phyloP scores from a whole-genome alignment of 495 filamentous ascomycete genomes.

The Tuber melanosporum region DNA sequence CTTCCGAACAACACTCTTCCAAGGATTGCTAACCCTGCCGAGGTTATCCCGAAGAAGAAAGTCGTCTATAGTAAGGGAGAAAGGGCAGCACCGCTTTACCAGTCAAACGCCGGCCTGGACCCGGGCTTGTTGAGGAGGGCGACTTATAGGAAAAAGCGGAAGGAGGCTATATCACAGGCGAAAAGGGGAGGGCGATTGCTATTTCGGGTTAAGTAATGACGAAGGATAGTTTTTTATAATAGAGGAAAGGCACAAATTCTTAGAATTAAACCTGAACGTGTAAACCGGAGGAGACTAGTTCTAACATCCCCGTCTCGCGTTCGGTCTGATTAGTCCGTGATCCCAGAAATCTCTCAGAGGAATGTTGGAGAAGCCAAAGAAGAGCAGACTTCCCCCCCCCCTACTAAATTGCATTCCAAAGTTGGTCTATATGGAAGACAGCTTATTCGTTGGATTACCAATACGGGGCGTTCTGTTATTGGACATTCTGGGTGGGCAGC shows the following conservation, averaged over 20 bases:
- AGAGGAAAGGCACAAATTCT: background rate
- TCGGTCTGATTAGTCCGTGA: background rate
- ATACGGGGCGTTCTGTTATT: background rate
- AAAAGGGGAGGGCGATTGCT: background rate
- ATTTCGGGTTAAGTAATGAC: background rate
- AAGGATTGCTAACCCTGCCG: background rate
- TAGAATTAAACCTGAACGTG: too few relatives aligned
- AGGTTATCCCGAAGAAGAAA: background rate
- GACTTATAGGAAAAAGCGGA: background rate
- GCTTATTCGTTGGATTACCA: background rate
- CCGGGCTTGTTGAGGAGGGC: background rate
- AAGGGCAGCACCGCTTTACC: background rate
- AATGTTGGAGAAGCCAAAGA: background rate
- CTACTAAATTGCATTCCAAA: too few relatives aligned
- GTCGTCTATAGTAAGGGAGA: background rate
- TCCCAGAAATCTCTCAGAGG: background rate
- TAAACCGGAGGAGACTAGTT: background rate
- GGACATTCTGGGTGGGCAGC: background rate
- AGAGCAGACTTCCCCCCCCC: background rate
- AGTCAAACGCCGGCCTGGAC: background rate
- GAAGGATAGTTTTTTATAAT: background rate
- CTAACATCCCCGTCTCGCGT: background rate
- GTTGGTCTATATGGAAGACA: too few relatives aligned
- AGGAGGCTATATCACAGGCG: background rate
- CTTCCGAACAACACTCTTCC: background rate